Percentiles rank a stretch among this genome's conserved stretches.
These are phyloP conservation scores for Cryptosporidium ubiquitum DNA, from an alignment of 169 alveolate genomes.

Conservation along the genomic window DNA sequence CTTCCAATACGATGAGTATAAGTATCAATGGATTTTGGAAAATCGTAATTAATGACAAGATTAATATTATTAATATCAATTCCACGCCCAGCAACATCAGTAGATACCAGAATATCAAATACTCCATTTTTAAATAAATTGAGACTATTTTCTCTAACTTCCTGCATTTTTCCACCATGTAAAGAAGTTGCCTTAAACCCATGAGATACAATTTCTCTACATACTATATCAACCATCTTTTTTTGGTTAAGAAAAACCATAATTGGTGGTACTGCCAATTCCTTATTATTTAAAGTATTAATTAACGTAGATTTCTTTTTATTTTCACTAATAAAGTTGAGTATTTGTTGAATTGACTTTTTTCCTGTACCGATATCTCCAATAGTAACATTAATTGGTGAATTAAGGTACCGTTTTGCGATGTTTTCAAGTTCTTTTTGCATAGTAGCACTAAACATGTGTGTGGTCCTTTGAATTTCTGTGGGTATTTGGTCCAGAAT, in stretches of 20 bases:
- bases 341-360: constrained; percentile 89
- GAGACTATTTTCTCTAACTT: constrained; percentile 92
- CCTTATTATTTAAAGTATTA: constrained; percentile 76
- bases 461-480: constrained; percentile 88
- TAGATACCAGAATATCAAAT: constrained; percentile 94
- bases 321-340: constrained; percentile 90
- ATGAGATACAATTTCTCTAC: constrained; percentile 60
- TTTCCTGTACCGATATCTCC: constrained; percentile 97
- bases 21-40: constrained; percentile 95
- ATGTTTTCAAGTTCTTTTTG: constrained; percentile 93
- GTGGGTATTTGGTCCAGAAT: constrained; percentile 91
- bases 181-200: constrained; percentile 80
- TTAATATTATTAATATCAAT: constrained; percentile 95
- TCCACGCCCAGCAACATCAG: constrained; percentile 99
- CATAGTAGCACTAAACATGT: constrained; percentile 97
- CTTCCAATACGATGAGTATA: constrained; percentile 93
- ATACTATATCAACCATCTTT: constrained; percentile 91
- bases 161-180: constrained; percentile 95
- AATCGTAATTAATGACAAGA: constrained; percentile 96
- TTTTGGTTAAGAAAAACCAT: constrained; percentile 94
- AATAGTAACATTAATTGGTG: constrained; percentile 91
- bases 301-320: constrained; percentile 83
- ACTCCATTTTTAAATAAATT: constrained; percentile 90
- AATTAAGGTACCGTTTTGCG: constrained; percentile 90
- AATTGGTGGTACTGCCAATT: constrained; percentile 90